These are phyloP conservation scores for Penicillium dipodomyicola DNA, from an alignment of 495 filamentous ascomycete species.

Conservation along the genomic window DNA sequence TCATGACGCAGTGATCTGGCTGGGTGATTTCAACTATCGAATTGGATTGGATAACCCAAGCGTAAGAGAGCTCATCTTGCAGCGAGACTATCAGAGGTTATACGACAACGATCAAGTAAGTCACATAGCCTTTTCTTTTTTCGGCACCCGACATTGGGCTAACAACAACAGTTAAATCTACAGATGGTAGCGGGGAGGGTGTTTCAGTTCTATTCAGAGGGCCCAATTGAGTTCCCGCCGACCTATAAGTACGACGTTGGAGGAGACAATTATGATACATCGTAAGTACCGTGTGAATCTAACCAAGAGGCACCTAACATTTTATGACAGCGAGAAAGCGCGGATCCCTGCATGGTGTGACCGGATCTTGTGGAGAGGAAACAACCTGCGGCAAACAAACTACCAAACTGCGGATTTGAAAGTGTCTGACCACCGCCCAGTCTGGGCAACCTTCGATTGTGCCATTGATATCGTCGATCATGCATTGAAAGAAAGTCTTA, in stretches of 20 bases:
- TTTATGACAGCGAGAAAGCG: conserved; percentile 68
- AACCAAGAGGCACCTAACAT: not conserved
- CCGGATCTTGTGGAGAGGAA: conserved; percentile 81
- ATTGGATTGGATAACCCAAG: conserved; percentile 82
- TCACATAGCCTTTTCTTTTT: not conserved
- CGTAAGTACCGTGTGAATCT: conserved; percentile 51
- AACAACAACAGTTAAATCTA: conserved; percentile 66
- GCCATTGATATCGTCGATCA: conserved; percentile 77
- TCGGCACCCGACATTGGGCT: conserved; percentile 1
- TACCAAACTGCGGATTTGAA: conserved; percentile 76
- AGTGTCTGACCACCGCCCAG: conserved; percentile 93
- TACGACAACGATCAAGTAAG: conserved; percentile 90
- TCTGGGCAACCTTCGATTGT: conserved; percentile 85
- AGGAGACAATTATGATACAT: conserved; percentile 85
- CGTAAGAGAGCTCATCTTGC: conserved; percentile 69
- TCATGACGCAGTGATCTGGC: conserved; percentile 94
- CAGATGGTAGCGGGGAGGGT: conserved; percentile 92
- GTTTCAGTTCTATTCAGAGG: conserved; percentile 89
- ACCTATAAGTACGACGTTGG: conserved; percentile 96
- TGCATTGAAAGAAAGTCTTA: conserved; percentile 63
- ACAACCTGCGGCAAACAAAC: conserved; percentile 72
- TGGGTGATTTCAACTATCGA: conserved; percentile 98
- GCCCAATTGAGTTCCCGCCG: conserved; percentile 77
- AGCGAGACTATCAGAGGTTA: conserved; percentile 69
- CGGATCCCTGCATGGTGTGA: conserved; percentile 98